Evolutionary conservation across 1,139 yeast species (phyloP).

Genomic region (Yarrowia galli): DNA sequence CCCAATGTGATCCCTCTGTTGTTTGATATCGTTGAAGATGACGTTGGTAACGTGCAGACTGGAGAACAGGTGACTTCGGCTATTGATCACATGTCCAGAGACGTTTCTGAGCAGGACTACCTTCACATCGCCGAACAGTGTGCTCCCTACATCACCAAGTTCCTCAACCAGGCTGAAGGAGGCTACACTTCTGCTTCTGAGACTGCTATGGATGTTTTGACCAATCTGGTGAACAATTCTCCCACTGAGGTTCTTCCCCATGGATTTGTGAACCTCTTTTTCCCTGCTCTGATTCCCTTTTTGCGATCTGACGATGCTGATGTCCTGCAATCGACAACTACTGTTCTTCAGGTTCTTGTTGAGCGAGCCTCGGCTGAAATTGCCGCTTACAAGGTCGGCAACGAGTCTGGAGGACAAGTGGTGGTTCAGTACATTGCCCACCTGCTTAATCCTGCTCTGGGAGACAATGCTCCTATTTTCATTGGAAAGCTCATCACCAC

Average conservation of each 20-base stretch:
- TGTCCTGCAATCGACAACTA: slow-evolving; percentile 78
- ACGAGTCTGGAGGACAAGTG: slow-evolving; percentile 60
- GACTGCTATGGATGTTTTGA: slow-evolving; percentile 70
- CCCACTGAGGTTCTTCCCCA: slow-evolving; percentile 56
- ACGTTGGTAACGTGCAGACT: slow-evolving; percentile 67
- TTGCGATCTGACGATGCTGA: slow-evolving; percentile 74
- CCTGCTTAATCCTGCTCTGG: slow-evolving; percentile 71
- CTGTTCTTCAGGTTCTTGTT: slow-evolving; percentile 70
- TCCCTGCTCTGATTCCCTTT: slow-evolving; percentile 61
- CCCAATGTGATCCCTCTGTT: slow-evolving; percentile 43
- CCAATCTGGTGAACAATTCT: slow-evolving; percentile 61
- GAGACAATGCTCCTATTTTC: slow-evolving; percentile 82
- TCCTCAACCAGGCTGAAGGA: slow-evolving; percentile 43
- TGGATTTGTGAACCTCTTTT: slow-evolving; percentile 58
- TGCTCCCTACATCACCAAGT: slow-evolving; percentile 56
- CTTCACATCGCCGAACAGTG: slow-evolving; percentile 54
- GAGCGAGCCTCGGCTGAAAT: slow-evolving; percentile 59
- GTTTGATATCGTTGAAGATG: slow-evolving; percentile 54
- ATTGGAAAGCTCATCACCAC: slow-evolving; percentile 55
- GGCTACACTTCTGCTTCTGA: slow-evolving; percentile 61
- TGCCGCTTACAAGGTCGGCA: slow-evolving; percentile 53
- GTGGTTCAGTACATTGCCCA: slow-evolving; percentile 70
- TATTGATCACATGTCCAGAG: slow-evolving; percentile 68
- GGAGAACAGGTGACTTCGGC: slow-evolving; percentile 68
- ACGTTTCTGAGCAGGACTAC: slow-evolving; percentile 59